Evolutionary conservation across 2,329 filamentous ascomycete genomes (phyloP).

Genomic region (Fusarium sp.): DNA sequence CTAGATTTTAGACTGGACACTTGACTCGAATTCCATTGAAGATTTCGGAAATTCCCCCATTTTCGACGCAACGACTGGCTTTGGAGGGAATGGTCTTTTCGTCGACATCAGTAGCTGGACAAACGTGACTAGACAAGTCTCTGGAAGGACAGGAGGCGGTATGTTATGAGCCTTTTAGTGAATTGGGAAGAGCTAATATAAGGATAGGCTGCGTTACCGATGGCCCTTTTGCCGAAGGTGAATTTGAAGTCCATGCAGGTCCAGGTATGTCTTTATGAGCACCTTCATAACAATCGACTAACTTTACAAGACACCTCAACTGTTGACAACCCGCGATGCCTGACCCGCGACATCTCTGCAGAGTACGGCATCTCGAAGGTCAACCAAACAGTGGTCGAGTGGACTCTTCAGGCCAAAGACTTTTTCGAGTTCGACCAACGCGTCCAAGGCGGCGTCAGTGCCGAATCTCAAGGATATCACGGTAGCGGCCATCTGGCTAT

Average conservation of each 20-base stretch:
- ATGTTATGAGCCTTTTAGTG: too few relatives aligned
- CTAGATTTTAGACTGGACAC: not conserved
- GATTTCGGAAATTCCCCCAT: not conserved
- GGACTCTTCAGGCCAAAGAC: not conserved
- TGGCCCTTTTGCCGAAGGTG: not conserved
- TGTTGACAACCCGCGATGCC: fast-evolving
- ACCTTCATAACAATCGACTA: fast-evolving
- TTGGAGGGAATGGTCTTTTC: fast-evolving
- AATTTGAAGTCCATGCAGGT: not conserved
- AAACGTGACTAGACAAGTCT: fast-evolving
- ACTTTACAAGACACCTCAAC: not conserved
- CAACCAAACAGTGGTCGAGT: not conserved
- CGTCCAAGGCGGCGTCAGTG: not conserved
- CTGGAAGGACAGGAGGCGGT: not conserved
- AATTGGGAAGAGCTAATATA: fast-evolving
- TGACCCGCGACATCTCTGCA: not conserved
- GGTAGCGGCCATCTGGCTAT: not conserved
- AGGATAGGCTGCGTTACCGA: not conserved
- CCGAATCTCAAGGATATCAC: not conserved
- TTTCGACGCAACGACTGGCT: fast-evolving
- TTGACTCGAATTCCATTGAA: fast-evolving
- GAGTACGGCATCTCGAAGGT: not conserved
- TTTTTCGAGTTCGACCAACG: not conserved
- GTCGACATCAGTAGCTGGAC: not conserved
- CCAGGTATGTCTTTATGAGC: not conserved